A percentile compares a stretch with the other conserved stretches of the same genome.
phyloP scores from a whole-genome alignment of 2,329 filamentous ascomycete species.

The Pestalotiopsis sp. region DNA sequence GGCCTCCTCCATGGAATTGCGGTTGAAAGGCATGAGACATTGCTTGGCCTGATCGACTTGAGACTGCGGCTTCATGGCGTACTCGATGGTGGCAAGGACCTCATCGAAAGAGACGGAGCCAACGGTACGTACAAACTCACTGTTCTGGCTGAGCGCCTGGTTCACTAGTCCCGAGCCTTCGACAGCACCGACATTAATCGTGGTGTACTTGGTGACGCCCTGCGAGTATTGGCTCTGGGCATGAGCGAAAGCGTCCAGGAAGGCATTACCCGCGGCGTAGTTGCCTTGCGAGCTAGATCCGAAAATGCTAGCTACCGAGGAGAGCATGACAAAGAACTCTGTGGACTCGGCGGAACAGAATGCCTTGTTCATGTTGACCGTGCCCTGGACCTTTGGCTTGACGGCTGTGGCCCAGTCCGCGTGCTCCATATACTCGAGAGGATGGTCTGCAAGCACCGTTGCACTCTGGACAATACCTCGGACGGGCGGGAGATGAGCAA shows the following conservation, averaged over 20 bases:
- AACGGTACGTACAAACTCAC: constrained; percentile 14
- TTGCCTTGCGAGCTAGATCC: constrained; percentile 9
- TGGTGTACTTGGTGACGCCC: constrained; percentile 13
- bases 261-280: constrained; percentile 17
- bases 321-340: constrained; percentile 25
- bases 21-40: constrained; percentile 19
- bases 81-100: constrained; percentile 16
- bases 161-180: constrained; percentile 14
- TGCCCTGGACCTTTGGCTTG: constrained; percentile 31
- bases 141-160: constrained; percentile 10
- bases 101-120: constrained; percentile 18
- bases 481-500: constrained; percentile 26
- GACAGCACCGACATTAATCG: constrained; percentile 17
- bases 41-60: constrained; percentile 11
- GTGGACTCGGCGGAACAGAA: constrained; percentile 14
- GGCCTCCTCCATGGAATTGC: constrained; percentile 17
- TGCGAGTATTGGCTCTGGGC: neutral
- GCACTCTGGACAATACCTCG: constrained; percentile 36
- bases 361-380: constrained; percentile 27
- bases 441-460: constrained; percentile 25
- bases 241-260: constrained; percentile 20
- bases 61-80: constrained; percentile 18
- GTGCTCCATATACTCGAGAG: constrained; percentile 21
- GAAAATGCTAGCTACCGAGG: constrained; percentile 15
- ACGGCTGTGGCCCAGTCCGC: constrained; percentile 23